Evolutionary conservation across 768 basidiomycete species (phyloP).

Genomic region (Hygrophorus pudorinus): DNA sequence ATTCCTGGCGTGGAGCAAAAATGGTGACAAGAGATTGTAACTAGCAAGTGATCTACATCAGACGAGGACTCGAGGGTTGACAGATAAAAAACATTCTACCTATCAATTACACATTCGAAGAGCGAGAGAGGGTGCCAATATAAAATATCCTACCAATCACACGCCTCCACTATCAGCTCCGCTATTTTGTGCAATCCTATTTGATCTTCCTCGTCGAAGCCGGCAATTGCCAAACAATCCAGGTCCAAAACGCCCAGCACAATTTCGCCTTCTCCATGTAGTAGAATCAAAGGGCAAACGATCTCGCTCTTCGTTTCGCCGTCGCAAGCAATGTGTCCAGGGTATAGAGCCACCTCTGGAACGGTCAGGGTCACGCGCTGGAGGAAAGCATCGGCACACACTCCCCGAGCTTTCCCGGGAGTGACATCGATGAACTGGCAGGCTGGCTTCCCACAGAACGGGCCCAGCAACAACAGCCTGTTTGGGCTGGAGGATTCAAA

Average conservation of each 20-base stretch:
- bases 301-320: conserved; percentile 86
- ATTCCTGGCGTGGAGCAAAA: conserved; percentile 43
- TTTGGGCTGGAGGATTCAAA: conserved; percentile 11
- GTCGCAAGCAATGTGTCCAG: conserved; percentile 93
- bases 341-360: conserved; percentile 66
- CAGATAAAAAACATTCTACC: too few species aligned
- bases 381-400: conserved; percentile 75
- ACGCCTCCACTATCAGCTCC: conserved; percentile 47
- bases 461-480: conserved; percentile 55
- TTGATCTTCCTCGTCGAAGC: conserved; percentile 71
- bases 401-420: conserved; percentile 53
- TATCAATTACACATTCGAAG: too few species aligned
- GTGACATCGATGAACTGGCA: conserved; percentile 70
- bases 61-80: too few species aligned
- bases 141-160: conserved; percentile 46
- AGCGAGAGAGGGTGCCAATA: too few species aligned
- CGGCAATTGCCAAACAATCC: conserved; percentile 64
- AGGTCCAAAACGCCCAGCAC: conserved; percentile 66
- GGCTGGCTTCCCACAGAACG: conserved; percentile 87
- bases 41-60: background rate
- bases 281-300: conserved; percentile 62
- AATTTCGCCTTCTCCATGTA: conserved; percentile 22
- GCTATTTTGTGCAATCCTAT: conserved; percentile 70
- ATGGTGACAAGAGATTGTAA: conserved; percentile 5
- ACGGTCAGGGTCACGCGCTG: conserved; percentile 54